phyloP scores from a whole-genome alignment of 495 filamentous ascomycete species.

The Penicillium macrosclerotiorum region DNA sequence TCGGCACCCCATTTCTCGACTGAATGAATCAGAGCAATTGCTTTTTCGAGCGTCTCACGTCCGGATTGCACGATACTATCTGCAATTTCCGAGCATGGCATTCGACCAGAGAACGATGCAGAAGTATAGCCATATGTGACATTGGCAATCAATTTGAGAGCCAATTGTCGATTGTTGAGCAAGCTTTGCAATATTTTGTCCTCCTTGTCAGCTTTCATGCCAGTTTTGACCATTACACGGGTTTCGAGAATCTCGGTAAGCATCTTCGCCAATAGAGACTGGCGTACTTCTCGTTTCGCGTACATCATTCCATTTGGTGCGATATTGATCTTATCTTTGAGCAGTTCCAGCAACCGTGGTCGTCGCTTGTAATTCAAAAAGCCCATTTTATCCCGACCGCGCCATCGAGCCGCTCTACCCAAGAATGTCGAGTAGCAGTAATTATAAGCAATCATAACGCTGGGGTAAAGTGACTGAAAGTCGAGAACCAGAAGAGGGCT shows the following conservation, averaged over 20 bases:
- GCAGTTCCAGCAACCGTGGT: conserved; percentile 69
- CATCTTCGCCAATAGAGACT: conserved; percentile 94
- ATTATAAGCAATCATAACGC: conserved; percentile 98
- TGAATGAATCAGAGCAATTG: conserved; percentile 89
- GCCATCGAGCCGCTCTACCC: conserved; percentile 79
- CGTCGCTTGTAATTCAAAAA: conserved; percentile 80
- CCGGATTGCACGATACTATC: conserved; percentile 97
- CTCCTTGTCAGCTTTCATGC: conserved; percentile 93
- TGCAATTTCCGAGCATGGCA: conserved; percentile 97
- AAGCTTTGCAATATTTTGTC: conserved; percentile 84
- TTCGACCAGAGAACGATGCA: conserved; percentile 89
- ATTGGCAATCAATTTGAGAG: conserved; percentile 95
- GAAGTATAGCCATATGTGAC: conserved; percentile 98
- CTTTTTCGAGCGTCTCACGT: conserved; percentile 89
- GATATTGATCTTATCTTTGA: conserved; percentile 87
- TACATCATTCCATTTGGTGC: conserved; percentile 97
- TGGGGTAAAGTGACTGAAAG: conserved; percentile 95
- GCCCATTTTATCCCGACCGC: conserved; percentile 91
- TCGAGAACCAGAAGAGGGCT: conserved; percentile 89
- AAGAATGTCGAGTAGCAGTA: conserved; percentile 98
- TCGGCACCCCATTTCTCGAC: conserved; percentile 86
- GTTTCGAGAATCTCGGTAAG: conserved; percentile 94
- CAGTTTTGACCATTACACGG: conserved; percentile 95
- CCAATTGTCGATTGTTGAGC: conserved; percentile 90
- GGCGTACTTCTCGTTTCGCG: conserved; percentile 78